Evolutionary conservation across 192 early-diverging fungal species (phyloP), one percentile per base, ranked within the genome.

Genomic region (Coemansia sp.): DNA sequence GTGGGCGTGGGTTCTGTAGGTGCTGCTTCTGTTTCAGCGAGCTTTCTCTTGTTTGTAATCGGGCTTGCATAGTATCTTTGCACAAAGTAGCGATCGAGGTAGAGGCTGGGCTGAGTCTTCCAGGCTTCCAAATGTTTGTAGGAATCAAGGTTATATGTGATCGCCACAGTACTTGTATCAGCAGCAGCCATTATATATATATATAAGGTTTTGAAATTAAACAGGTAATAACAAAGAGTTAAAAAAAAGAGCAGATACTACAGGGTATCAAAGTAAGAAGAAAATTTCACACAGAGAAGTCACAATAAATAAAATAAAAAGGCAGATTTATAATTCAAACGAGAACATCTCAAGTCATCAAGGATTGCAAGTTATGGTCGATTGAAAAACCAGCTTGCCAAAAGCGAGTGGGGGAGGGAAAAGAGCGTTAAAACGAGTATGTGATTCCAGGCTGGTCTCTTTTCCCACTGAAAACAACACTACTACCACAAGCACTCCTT

Each of bases 61-160:
- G 70, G 34, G 28, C 34, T 46, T 13, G 41, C 50, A 37, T 62
- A 73, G 26, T 60, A 49, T 17, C 57, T 38, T 50, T 40, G 25
- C 17, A 46, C n/a, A 30, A 66, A 73, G 30, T 73, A 73, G 26
- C 55, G 63, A 15, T 53, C 26, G 48, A 73, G 32, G 18, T 55
- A 66, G 13, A 44, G 36, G 25, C 45, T 33, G 3, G 62, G 69
- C 30, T 53, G 30, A 5, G 35, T 26, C 20, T 40, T 22, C 46
- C 46, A 38, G 22, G 54, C 35, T 18, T 61, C 49, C 50, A 73
- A 11, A 29, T 61, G 50, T 9, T 49, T 33, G 26, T 73, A 73
- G 4, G 58, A 35, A 15, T 20, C 23, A 2, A 66, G 58, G 19
- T 73, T 58, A 38, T 73, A 73, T 0, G 63, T 55, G 10, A 73